Evolutionary conservation across 306 rosid species (phyloP), one percentile per base, ranked within the genome.

Genomic region (Dalbergia cochinchinensis): DNA sequence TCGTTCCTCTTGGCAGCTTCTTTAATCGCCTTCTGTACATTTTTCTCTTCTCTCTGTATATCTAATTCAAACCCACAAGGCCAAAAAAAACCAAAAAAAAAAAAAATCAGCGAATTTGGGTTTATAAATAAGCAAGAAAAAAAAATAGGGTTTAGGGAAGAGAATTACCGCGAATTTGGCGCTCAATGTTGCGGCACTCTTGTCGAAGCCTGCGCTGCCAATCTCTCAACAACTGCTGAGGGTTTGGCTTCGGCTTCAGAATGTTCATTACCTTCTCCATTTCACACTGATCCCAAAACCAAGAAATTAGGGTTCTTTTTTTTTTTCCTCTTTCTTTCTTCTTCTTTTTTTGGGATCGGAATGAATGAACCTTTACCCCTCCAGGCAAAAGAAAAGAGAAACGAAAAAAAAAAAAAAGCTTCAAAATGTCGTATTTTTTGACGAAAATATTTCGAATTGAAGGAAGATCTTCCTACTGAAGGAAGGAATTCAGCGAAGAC

Each of bases 1-100:
- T 95, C 98, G 64, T 91, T 95, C 77, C 99, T 91, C 86, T 95
- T 95, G 6, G 98, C 98, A 59, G 99, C 98, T 47, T 95, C 99
- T 83, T 60, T 86, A 67, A 95, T 95, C 15, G 99, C 92, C 78
- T 93, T 95, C 70, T 95, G 96, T 57, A 93, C 99, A 79, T 63
- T 89, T 66, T 90, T 95, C 79, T 95, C 98, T 80, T 95, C 99
- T 68, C 93, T 91, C 86, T 93, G 89, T 22, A 95, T 87, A 82
- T 95, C 99, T 95, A 63, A 84, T 55, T 6, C n/a, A 80, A 73
- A 35, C 18, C 71, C 50, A 71, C 12, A 61, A 79, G 68, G 44
- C 66, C 0, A 41, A 53, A 35, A 35, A 41, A 41, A 42, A 47
- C 14, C 0, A 12, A n/a, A 7, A 7, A 54, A 20, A 0, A 20